Evolutionary conservation across 2,329 filamentous ascomycete species (phyloP).

Genomic region (Aspergillus brunneoviolaceus): DNA sequence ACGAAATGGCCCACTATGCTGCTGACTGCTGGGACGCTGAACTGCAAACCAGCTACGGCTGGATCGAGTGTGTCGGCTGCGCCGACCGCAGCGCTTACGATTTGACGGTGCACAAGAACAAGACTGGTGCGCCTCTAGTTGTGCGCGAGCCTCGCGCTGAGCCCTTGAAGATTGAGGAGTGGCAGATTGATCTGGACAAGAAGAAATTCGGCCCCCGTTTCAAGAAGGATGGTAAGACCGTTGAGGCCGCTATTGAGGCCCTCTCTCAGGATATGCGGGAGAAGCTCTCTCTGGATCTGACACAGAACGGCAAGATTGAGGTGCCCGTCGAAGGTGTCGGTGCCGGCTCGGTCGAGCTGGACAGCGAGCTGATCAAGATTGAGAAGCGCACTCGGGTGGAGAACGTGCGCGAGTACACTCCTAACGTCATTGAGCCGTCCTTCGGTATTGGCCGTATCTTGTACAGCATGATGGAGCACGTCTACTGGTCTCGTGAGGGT

Average conservation of each 20-base stretch:
- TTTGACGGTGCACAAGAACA: slow-evolving; percentile 85
- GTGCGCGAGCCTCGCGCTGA: slow-evolving; percentile 79
- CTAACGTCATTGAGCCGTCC: slow-evolving; percentile 95
- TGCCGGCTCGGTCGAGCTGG: slow-evolving; percentile 74
- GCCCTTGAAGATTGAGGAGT: slow-evolving; percentile 80
- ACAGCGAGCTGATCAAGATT: slow-evolving; percentile 76
- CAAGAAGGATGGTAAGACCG: slow-evolving; percentile 87
- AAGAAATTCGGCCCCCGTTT: slow-evolving; percentile 95
- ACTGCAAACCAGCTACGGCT: slow-evolving; percentile 85
- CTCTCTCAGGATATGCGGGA: slow-evolving; percentile 79
- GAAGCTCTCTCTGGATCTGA: slow-evolving; percentile 71
- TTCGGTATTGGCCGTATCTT: slow-evolving; percentile 96
- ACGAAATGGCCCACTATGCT: slow-evolving; percentile 91
- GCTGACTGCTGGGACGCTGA: slow-evolving; percentile 98
- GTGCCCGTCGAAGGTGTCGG: slow-evolving; percentile 69
- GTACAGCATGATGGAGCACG: slow-evolving; percentile 90
- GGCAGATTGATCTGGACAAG: slow-evolving; percentile 82
- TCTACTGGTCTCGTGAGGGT: slow-evolving; percentile 85
- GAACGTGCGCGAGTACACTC: slow-evolving; percentile 85
- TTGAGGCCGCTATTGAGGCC: slow-evolving; percentile 75
- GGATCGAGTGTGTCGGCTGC: slow-evolving; percentile 98
- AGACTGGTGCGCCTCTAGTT: slow-evolving; percentile 80
- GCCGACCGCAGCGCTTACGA: slow-evolving; percentile 96
- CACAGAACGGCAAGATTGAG: slow-evolving; percentile 70
- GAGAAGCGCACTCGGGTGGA: slow-evolving; percentile 80